These are phyloP conservation scores for Ceratocystis colombiana DNA, from an alignment of 2,329 filamentous ascomycete species.

Conservation along the genomic window DNA sequence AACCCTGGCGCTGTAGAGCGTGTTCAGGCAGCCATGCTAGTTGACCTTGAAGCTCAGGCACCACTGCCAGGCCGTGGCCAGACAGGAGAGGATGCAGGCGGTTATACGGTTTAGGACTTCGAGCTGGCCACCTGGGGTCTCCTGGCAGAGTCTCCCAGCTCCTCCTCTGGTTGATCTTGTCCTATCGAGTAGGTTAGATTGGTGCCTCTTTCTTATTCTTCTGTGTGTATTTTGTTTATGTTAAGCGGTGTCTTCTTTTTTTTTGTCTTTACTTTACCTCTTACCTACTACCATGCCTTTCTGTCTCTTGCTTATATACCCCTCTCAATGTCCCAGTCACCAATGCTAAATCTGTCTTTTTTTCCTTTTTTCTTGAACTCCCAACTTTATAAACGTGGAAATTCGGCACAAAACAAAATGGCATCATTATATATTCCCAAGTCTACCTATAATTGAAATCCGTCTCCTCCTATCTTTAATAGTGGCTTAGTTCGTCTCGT, in stretches of 20 bases:
- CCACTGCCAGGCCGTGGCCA: background rate
- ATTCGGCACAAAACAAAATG: background rate
- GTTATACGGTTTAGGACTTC: background rate
- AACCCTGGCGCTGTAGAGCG: background rate
- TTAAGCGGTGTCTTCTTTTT: background rate
- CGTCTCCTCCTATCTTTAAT: background rate
- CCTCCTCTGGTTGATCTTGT: background rate
- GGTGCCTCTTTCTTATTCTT: background rate
- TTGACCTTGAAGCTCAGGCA: constrained; percentile 14
- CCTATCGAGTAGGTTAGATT: no score
- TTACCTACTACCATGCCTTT: background rate
- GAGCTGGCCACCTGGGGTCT: background rate
- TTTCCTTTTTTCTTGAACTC: no score
- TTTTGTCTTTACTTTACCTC: background rate
- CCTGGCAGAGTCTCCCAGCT: background rate
- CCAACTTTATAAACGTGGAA: no score
- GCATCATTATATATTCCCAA: background rate
- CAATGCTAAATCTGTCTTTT: background rate
- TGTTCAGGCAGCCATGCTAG: background rate
- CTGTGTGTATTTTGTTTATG: constrained; percentile 1
- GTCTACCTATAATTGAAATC: background rate
- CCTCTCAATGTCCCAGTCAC: background rate
- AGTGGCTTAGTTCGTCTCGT: background rate
- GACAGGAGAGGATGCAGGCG: background rate
- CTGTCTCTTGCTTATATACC: constrained; percentile 15